phyloP scores from a whole-genome alignment of 2,329 filamentous ascomycete genomes.

The Colletotrichum costaricense region DNA sequence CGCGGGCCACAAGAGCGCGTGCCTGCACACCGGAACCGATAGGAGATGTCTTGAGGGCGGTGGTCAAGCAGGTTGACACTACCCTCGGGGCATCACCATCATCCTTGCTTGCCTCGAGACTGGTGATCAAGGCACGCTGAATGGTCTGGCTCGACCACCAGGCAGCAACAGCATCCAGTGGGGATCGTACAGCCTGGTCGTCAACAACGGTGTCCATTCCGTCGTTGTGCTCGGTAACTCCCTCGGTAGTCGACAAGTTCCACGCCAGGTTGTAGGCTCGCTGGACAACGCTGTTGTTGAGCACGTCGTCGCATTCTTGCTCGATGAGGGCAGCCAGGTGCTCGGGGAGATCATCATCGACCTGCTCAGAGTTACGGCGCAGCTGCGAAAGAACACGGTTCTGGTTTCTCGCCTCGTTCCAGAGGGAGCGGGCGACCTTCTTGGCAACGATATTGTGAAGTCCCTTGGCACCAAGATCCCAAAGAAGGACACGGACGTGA shows the following conservation, averaged over 20 bases:
- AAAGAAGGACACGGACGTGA: slow-evolving; percentile 89
- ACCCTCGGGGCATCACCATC: slow-evolving; percentile 52
- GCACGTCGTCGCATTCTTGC: slow-evolving; percentile 83
- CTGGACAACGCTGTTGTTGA: slow-evolving; percentile 82
- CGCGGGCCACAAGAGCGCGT: slow-evolving; percentile 69
- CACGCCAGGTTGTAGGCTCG: slow-evolving; percentile 91
- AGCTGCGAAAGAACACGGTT: slow-evolving; percentile 60
- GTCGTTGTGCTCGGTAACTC: slow-evolving; percentile 71
- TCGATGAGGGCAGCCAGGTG: slow-evolving; percentile 82
- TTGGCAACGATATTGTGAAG: slow-evolving; percentile 78
- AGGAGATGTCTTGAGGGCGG: slow-evolving; percentile 80
- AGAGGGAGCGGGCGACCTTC: slow-evolving; percentile 79
- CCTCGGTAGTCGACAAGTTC: slow-evolving; percentile 80
- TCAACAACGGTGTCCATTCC: slow-evolving; percentile 87
- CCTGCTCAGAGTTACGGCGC: slow-evolving; percentile 55
- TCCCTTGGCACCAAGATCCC: slow-evolving; percentile 76
- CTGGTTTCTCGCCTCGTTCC: slow-evolving; percentile 82
- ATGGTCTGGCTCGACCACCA: slow-evolving; percentile 86
- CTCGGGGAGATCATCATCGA: slow-evolving; percentile 77
- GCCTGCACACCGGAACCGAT: slow-evolving; percentile 78
- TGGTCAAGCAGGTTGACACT: slow-evolving; percentile 65
- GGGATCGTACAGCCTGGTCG: slow-evolving; percentile 85
- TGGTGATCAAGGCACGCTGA: slow-evolving; percentile 74
- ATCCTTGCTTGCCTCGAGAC: slow-evolving; percentile 66
- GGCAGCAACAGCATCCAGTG: slow-evolving; percentile 88